phyloP scores from a whole-genome alignment of 192 early-diverging fungal species.

The Coemansia sp. region DNA sequence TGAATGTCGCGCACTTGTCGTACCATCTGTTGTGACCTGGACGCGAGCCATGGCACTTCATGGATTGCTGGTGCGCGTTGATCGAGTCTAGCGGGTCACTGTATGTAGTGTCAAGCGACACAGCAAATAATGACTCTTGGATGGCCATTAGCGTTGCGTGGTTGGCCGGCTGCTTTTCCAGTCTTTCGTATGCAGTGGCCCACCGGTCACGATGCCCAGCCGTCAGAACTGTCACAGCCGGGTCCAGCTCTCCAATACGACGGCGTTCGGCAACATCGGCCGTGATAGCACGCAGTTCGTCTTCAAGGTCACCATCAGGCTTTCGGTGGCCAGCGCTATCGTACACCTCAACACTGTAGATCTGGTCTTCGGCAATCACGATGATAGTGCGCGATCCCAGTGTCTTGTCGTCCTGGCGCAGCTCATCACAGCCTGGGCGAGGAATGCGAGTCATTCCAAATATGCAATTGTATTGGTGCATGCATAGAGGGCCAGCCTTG shows the following conservation, averaged over 20 bases:
- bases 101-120: constrained; percentile 71
- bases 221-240: constrained; percentile 66
- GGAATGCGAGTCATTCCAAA: constrained; percentile 86
- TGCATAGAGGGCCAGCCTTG: constrained; percentile 67
- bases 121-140: constrained; percentile 71
- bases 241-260: constrained; percentile 36
- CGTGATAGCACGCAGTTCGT: constrained; percentile 59
- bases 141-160: constrained; percentile 58
- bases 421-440: constrained; percentile 67
- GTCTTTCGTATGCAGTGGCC: constrained; percentile 66
- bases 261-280: constrained; percentile 48
- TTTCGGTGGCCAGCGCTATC: constrained; percentile 55
- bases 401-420: constrained; percentile 33
- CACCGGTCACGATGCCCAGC: constrained; percentile 82
- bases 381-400: constrained; percentile 55
- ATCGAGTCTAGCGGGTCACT: constrained; percentile 34
- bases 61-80: constrained; percentile 26
- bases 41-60: constrained; percentile 31
- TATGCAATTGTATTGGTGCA: constrained; percentile 79
- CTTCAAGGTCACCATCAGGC: constrained; percentile 67
- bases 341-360: constrained; percentile 70
- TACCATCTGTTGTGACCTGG: constrained; percentile 88
- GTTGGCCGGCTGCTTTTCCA: constrained; percentile 62
- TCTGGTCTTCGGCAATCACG: constrained; percentile 71
- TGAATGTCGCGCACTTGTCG: constrained; percentile 73